Base-by-base conservation (phyloP, 176 grass and related monocot genomes). In the Poa pratensis region DNA sequence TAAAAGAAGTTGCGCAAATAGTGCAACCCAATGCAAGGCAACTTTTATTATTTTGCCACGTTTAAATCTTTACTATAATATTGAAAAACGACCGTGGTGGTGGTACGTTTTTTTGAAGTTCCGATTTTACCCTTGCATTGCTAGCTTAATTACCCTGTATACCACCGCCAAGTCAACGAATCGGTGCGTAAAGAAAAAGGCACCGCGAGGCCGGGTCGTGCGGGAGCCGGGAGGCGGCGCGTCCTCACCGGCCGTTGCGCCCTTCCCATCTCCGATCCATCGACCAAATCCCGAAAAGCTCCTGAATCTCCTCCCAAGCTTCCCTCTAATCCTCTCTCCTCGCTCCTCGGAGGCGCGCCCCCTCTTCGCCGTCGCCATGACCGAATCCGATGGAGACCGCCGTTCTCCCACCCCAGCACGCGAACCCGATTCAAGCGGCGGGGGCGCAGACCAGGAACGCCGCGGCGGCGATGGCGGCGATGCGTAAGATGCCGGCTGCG, bases 311-410 rank as follows among this genome's bases (percentile, higher is more conserved):
- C 16, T 48, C 54, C 46, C 4, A 8, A 63, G 9, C 76, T n/a
- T 34, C 68, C n/a, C n/a, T n/a, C n/a, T n/a, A n/a, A n/a, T n/a
- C 26, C 10, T 40, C 39, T 84, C 68, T 35, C 9, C 79, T 15
- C 42, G 18, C 19, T 28, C 35, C 20, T 18, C 24, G 67, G 67
- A 43, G 19, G 67, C 34, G n/a, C 9, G 13, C 43, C 42, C 26
- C 15, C 40, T 13, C 70, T n/a, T 30, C 54, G 69, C 69, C 40
- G 23, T 18, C 28, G 5, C 51, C 52, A 52, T 43, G 77, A 75
- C 19, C 55, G 9, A 37, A 58, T 22, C 14, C n/a, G 26, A 87
- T 87, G 84, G 84, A 90, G 50, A 70, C 70, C 8, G 80, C 75
- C n/a, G 68, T 76, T 3, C 69, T 45, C 42, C 22, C 6, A 3